phyloP scores from a whole-genome alignment of 2,329 filamentous ascomycete genomes.

The Alternaria gaisen region DNA sequence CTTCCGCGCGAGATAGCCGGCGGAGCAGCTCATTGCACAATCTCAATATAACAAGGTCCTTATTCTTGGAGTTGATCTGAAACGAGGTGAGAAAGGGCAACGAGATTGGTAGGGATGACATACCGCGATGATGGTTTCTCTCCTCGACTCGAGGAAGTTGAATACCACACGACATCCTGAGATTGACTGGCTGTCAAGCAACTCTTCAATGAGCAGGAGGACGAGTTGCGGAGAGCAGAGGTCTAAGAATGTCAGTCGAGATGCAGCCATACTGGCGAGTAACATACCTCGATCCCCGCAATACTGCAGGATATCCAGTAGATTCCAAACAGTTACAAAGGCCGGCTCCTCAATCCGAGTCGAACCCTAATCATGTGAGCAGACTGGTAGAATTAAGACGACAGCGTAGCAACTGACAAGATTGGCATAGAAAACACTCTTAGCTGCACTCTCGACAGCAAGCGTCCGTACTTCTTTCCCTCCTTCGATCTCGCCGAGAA shows the following conservation, averaged over 20 bases:
- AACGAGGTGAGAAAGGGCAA: slow-evolving; percentile 30
- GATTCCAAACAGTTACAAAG: slow-evolving; percentile 89
- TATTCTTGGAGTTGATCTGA: slow-evolving; percentile 62
- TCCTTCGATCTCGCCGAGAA: slow-evolving; percentile 36
- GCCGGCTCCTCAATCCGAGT: slow-evolving; percentile 78
- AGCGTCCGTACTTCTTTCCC: slow-evolving; percentile 66
- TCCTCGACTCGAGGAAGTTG: slow-evolving; percentile 91
- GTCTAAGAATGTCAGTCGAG: slow-evolving; percentile 42
- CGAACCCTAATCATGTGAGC: slow-evolving; percentile 64
- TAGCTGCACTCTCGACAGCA: slow-evolving; percentile 83
- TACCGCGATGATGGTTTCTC: slow-evolving; percentile 85
- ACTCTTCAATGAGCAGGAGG: slow-evolving; percentile 91
- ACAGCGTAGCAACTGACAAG: slow-evolving; percentile 66
- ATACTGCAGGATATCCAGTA: slow-evolving; percentile 89
- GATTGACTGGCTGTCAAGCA: slow-evolving; percentile 95
- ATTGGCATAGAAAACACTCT: slow-evolving; percentile 79
- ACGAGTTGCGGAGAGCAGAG: slow-evolving; percentile 79
- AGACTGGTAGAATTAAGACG: not conserved
- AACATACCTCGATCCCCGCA: slow-evolving; percentile 79
- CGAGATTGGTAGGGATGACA: slow-evolving; percentile 33
- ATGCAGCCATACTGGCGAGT: not conserved
- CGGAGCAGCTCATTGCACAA: slow-evolving; percentile 96
- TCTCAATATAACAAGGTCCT: slow-evolving; percentile 87
- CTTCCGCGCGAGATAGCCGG: slow-evolving; percentile 91
- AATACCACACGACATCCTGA: slow-evolving; percentile 90